A percentile compares a stretch with the other conserved stretches of the same genome.
These are phyloP conservation scores for Coniferiporia weirii DNA, from an alignment of 1,284 basidiomycete genomes.

Conservation along the genomic window DNA sequence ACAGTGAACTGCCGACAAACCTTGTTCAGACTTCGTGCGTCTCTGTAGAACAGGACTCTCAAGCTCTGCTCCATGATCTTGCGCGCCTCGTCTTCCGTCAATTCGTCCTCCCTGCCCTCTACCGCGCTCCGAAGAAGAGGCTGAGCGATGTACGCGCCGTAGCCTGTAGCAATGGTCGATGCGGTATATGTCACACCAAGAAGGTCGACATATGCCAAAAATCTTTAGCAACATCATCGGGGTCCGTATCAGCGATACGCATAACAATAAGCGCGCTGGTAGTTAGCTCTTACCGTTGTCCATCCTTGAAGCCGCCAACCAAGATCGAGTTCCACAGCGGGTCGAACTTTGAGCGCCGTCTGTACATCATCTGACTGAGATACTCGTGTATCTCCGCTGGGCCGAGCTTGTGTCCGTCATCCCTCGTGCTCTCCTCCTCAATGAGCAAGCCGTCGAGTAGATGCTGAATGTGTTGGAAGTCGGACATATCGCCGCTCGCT, in stretches of 20 bases:
- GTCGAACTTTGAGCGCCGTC: conserved; percentile 81
- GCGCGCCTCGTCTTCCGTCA: conserved; percentile 79
- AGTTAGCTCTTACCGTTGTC: conserved; percentile 50
- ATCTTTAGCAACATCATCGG: conserved; percentile 44
- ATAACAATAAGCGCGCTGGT: no score
- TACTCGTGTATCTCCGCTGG: conserved; percentile 94
- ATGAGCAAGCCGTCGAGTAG: conserved; percentile 70
- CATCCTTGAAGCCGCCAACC: conserved; percentile 87
- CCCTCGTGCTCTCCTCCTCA: conserved; percentile 74
- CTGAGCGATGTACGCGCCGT: conserved; percentile 92
- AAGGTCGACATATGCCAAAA: conserved; percentile 94
- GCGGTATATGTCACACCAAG: conserved; percentile 93
- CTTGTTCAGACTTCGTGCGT: conserved; percentile 95
- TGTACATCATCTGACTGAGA: conserved; percentile 89
- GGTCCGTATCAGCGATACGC: no score
- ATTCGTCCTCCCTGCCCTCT: conserved; percentile 71
- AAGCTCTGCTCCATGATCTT: conserved; percentile 83
- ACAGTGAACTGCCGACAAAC: conserved; percentile 37
- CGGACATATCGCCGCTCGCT: conserved; percentile 95
- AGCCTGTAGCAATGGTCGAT: conserved; percentile 95
- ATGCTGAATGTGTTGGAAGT: conserved; percentile 92
- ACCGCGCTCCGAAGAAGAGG: conserved; percentile 89
- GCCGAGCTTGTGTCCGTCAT: conserved; percentile 83
- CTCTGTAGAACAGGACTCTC: conserved; percentile 95
- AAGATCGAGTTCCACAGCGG: conserved; percentile 96